Evolutionary conservation across 495 filamentous ascomycete species (phyloP), one percentile per base, ranked within the genome.

Genomic region (Penicillium maclennaniae): DNA sequence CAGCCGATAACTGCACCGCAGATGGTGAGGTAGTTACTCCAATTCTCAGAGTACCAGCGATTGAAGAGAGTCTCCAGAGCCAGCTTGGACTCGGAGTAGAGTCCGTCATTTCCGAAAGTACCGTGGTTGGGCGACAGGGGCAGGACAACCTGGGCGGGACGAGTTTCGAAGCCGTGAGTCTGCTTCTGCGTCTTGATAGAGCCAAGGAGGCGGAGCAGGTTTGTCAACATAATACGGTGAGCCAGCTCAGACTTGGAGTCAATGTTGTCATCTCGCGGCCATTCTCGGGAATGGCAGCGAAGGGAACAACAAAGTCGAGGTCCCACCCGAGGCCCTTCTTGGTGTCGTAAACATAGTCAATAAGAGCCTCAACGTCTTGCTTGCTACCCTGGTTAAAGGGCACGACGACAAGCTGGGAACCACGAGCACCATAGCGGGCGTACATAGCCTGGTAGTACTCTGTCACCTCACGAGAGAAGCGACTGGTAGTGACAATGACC

Each of bases 381-480:
- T 96, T 92, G 72, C 91, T 96, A 46, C 92, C 93, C 72, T 97
- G 92, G 69, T 99, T 99, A 81, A 97, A 99, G 14, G 93, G 93
- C 38, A 97, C 95, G 26, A 99, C 95, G 40, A 97, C 89, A 19
- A 99, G 82, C 72, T 97, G 91, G 49, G 93, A 97, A 53, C 95
- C 93, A 55, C 90, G 89, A 44, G 89, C 87, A 60, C 93, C 93
- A 62, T 85, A 96, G 43, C 91, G 86, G 56, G 92, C 85, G 68
- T 97, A 99, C 91, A 99, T 97, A 41, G 88, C 85, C 74, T 97
- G 93, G 74, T 97, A 99, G 75, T 97, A 97, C 74, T 99, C 95
- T 21, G 95, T 99, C 45, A 97, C 93, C 66, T 97, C 88, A 36
- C 90, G 90, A 2, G 95, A 97, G 79, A 91, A 97, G 53, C 93